Percentiles rank a stretch among this genome's conserved stretches.
Conservation (phyloP, 2,329 filamentous ascomycete genomes). For the Myrmaecium sp. region DNA sequence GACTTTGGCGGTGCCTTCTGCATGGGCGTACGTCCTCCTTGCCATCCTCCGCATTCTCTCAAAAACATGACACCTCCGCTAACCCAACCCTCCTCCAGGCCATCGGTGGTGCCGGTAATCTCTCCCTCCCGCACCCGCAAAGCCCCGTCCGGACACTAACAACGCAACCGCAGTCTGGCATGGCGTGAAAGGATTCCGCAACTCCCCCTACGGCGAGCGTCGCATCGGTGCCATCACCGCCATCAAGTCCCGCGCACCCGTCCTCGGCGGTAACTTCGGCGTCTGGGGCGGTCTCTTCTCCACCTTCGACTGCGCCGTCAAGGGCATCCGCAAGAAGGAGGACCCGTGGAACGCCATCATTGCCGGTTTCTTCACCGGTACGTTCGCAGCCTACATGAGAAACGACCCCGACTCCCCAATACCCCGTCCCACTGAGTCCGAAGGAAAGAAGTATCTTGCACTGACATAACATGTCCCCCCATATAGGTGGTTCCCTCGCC, state of each 20-base stretch:
- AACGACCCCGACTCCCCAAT: background rate
- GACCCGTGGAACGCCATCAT: constrained; percentile 97
- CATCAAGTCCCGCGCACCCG: constrained; percentile 91
- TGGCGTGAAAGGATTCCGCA: constrained; percentile 72
- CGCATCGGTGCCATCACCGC: constrained; percentile 88
- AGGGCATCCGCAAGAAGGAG: constrained; percentile 83
- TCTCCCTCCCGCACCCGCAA: constrained; percentile 4
- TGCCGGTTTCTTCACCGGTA: constrained; percentile 93
- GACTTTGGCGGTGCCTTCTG: constrained; percentile 95
- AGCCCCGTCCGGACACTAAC: constrained; percentile 6
- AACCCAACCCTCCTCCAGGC: no score
- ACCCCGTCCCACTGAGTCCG: background rate
- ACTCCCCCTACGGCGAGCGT: constrained; percentile 62
- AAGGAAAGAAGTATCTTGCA: background rate
- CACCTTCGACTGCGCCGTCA: constrained; percentile 92
- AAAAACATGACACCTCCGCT: background rate
- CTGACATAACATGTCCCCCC: constrained; percentile 1
- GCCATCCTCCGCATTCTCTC: constrained; percentile 1
- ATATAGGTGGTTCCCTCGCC: constrained; percentile 55
- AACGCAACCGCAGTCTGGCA: constrained; percentile 59
- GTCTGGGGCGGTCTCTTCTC: constrained; percentile 95
- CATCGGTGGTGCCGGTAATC: constrained; percentile 22
- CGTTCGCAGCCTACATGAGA: background rate
- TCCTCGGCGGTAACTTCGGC: constrained; percentile 93
- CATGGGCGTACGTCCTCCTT: constrained; percentile 61